These are phyloP conservation scores for Mycena haematopus DNA, from an alignment of 768 basidiomycete genomes.

Conservation along the genomic window DNA sequence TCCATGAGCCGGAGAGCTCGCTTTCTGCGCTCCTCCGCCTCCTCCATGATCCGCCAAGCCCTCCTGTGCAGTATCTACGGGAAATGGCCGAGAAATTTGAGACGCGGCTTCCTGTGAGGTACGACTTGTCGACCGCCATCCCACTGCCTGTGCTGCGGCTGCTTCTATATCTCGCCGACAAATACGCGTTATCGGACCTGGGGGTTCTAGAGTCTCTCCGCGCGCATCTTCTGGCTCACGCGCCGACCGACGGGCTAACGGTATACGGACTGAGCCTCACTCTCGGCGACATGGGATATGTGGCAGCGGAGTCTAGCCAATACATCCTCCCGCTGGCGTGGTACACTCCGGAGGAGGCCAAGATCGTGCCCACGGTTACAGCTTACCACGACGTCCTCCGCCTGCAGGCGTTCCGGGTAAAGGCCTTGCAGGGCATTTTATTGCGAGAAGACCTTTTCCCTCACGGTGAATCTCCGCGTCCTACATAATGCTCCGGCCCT, in stretches of 20 bases:
- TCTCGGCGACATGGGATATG: slow-evolving; percentile 44
- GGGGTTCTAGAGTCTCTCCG: slow-evolving; percentile 49
- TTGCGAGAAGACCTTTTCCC: slow-evolving; percentile 74
- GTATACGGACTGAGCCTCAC: slow-evolving; percentile 64
- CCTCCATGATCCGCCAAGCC: slow-evolving; percentile 59
- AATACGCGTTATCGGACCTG: slow-evolving; percentile 60
- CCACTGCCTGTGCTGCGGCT: slow-evolving; percentile 69
- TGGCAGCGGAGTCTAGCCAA: slow-evolving; percentile 65
- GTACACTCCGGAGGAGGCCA: slow-evolving; percentile 58
- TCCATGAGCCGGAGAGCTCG: slow-evolving; percentile 58
- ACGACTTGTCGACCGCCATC: slow-evolving; percentile 56
- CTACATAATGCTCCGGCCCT: neutral
- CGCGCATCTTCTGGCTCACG: slow-evolving; percentile 62
- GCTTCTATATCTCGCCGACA: slow-evolving; percentile 68
- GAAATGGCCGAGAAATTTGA: slow-evolving; percentile 38
- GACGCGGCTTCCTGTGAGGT: slow-evolving; percentile 40
- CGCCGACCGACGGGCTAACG: slow-evolving; percentile 55
- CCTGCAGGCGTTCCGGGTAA: slow-evolving; percentile 63
- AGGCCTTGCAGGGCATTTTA: slow-evolving; percentile 56
- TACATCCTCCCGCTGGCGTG: slow-evolving; percentile 65
- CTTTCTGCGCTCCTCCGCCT: slow-evolving; percentile 61
- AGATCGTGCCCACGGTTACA: slow-evolving; percentile 58
- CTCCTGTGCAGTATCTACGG: slow-evolving; percentile 44
- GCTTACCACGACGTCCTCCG: slow-evolving; percentile 70
- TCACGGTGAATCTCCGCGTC: slow-evolving; percentile 50